phyloP scores from a whole-genome alignment of 1,139 yeast genomes.

The Geotrichum reessii region DNA sequence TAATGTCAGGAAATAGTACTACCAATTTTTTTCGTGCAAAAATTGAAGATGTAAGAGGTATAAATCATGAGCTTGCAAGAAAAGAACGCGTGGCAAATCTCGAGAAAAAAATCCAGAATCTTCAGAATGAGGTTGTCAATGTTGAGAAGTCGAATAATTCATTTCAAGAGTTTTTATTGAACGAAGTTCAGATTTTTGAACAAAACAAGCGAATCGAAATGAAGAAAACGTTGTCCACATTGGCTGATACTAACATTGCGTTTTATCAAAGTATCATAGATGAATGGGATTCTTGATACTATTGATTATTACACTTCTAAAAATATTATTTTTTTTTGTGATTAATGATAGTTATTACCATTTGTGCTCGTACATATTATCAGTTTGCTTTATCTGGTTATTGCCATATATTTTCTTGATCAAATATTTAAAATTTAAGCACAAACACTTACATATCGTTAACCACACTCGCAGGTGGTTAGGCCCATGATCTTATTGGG shows the following conservation, averaged over 20 bases:
- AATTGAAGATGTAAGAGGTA: conserved; percentile 55
- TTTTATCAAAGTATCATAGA: conserved; percentile 68
- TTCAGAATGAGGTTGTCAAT: conserved; percentile 53
- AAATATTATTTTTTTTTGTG: too few relatives aligned
- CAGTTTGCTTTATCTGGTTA: too few relatives aligned
- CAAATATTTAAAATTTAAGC: too few relatives aligned
- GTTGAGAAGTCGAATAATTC: conserved; percentile 69
- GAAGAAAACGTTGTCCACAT: conserved; percentile 57
- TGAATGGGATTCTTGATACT: conserved; percentile 53
- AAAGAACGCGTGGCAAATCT: conserved; percentile 48
- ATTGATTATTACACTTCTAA: not conserved
- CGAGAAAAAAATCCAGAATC: conserved; percentile 52
- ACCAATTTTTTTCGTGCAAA: conserved; percentile 50
- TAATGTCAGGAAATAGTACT: conserved; percentile 54
- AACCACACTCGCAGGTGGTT: too few relatives aligned
- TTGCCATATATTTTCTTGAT: too few relatives aligned
- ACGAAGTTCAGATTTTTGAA: conserved; percentile 81
- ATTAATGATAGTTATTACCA: too few relatives aligned
- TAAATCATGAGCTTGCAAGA: conserved; percentile 52
- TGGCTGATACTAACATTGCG: conserved; percentile 71
- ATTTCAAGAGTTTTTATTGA: conserved; percentile 56
- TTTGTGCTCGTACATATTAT: too few relatives aligned
- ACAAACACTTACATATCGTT: too few relatives aligned
- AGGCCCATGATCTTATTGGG: too few relatives aligned
- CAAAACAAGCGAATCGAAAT: conserved; percentile 72